Evolutionary conservation across 164 flowering plant species (phyloP), one percentile per base, ranked within the genome.

Genomic region (Magnolia changhungtana): DNA sequence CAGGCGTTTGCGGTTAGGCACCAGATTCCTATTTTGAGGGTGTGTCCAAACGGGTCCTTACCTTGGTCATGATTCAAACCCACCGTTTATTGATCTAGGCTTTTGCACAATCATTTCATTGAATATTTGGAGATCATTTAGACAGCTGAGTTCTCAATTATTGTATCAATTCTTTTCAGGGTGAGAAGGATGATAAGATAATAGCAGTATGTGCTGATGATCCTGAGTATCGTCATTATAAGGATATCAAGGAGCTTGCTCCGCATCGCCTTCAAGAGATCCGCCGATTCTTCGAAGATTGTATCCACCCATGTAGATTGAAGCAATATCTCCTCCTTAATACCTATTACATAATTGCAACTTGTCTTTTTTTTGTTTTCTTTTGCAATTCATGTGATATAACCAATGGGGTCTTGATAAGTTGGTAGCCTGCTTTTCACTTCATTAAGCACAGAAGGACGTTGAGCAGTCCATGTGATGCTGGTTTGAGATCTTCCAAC

Each of bases 251-350:
- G 81, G 92, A 94, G 73, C 88, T 94, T 80, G 86, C 96, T 72
- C 96, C 98, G 1, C 96, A 94, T 76, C 95, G 97, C 63, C 93
- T 94, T 66, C 92, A 92, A 76, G 97, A 94, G 84, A 94, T 92
- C 75, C 92, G 97, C 27, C 94, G 94, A 27, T 94, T 94, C 84
- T 94, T 94, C 82, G 98, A 94, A 81, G 97, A 92, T 82, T 94
- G 95, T 92, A 91, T 90, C 96, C 95, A 51, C 10, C 74, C 14
- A 7, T 72, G 31, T 20, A 51, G 21, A 10, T 72, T 72, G 74
- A 21, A 24, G 74, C 23, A 71, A 8, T 21, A 20, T 66, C 37
- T 27, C 9, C 14, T 21, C 29, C 14, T 7, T 66, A 23, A 8
- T 21, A 8, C 4, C 31, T 24, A 7, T 23, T 21, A 66, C 31